Evolutionary conservation across 257 asterid genomes (phyloP), one percentile per base, ranked within the genome.

Genomic region (Fraxinus pennsylvanica): DNA sequence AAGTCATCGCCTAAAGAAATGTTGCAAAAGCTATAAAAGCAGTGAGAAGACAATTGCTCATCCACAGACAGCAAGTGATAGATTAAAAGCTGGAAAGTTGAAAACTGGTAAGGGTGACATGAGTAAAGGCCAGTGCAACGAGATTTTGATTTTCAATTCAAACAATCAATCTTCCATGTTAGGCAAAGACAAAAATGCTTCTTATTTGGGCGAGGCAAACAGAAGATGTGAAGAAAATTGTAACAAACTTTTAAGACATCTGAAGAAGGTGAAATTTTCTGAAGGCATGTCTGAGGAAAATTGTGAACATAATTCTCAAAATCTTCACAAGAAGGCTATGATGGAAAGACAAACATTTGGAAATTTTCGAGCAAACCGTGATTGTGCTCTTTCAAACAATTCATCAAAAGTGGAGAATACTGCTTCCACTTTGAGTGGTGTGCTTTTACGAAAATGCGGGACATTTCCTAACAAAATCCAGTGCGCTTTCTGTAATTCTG

Each of bases 401-500:
- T 77, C 88, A 59, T 78, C 78, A 63, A 82, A 83, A 73, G 50
- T 14, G 65, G 83, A 78, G 71, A 73, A 84, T 68, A 70, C 79
- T 59, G 19, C 71, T 74, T 71, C 84, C 52, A 77, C 82, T 67
- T 72, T 45, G 50, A 78, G 73, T 67, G 72, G 78, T 45, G 65
- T 80, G 27, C 79, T 83, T 78, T 65, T 83, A 78, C 85, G 25
- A 14, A 88, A 82, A 76, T 86, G 90, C 81, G 86, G 76, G 69
- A 79, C 84, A 33, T 54, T 78, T 76, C 67, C 83, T 29, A 76
- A 69, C 41, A 72, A 72, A 57, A 59, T 81, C 66, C 66, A n/a
- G 29, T 95, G 99, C 81, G 90, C 92, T 73, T 95, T 95, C 81
- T 93, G 99, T 79, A 92, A 82, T 77, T 89, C 92, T 65, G 78